Conservation (phyloP, 1,139 yeast genomes). For the Maudiozyma humilis region DNA sequence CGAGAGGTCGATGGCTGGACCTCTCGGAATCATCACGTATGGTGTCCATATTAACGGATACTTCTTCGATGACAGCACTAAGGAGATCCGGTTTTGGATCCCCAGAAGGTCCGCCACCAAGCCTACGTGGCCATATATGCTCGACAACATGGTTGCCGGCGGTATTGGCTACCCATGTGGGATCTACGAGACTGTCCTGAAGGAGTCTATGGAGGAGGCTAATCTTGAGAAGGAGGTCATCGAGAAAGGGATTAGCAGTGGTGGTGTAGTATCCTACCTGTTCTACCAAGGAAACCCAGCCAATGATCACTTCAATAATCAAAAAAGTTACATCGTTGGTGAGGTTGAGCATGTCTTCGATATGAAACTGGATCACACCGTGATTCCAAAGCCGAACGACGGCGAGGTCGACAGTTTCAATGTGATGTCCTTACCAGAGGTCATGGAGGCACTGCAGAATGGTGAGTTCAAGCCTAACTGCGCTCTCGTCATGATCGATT, state of each 20-base stretch:
- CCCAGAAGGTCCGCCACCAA: conserved; percentile 72
- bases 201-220: conserved; percentile 89
- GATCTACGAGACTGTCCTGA: conserved; percentile 63
- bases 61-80: conserved; percentile 37
- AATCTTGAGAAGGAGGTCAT: conserved; percentile 56
- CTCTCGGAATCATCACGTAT: conserved; percentile 79
- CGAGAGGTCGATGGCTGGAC: conserved; percentile 75
- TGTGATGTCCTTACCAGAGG: conserved; percentile 53
- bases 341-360: conserved; percentile 82
- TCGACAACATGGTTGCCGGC: conserved; percentile 93
- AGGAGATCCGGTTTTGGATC: conserved; percentile 63
- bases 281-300: conserved; percentile 33
- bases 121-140: conserved; percentile 82
- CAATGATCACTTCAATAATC: conserved; percentile 30
- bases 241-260: conserved; percentile 37
- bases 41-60: conserved; percentile 87
- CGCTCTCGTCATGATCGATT: conserved; percentile 71
- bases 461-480: conserved; percentile 85
- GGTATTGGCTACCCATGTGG: conserved; percentile 83
- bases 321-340: conserved; percentile 63
- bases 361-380: conserved; percentile 43
- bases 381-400: conserved; percentile 66
- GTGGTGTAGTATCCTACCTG: conserved; percentile 66
- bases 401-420: conserved; percentile 75
- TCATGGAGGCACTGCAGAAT: conserved; percentile 38